Percentiles rank a stretch among this genome's conserved stretches.
Conservation (phyloP, 164 flowering plant genomes). For the Malania oleifera region DNA sequence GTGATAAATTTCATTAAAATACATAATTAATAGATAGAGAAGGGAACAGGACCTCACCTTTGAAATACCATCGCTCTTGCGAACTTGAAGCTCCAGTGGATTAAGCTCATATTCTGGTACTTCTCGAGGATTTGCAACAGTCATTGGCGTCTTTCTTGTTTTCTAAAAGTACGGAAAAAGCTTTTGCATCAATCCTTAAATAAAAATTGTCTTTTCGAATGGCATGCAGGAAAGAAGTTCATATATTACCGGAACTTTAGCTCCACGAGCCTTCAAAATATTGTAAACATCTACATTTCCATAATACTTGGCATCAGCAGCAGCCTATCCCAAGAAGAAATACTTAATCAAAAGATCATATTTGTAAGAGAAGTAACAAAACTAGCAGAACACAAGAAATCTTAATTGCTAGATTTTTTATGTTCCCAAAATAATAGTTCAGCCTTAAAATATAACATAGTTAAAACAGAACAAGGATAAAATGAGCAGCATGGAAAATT, state of each 20-base stretch:
- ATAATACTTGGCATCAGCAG: slow-evolving; percentile 94
- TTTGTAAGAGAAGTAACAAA: not conserved
- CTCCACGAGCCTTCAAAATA: slow-evolving; percentile 86
- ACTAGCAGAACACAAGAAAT: not conserved
- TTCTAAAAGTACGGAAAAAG: slow-evolving; percentile 41
- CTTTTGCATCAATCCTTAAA: not conserved
- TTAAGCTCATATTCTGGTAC: slow-evolving; percentile 98
- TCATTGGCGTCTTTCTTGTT: slow-evolving; percentile 87
- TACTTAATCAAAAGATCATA: slow-evolving; percentile 2
- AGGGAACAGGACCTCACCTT: slow-evolving; percentile 44
- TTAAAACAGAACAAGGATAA: not conserved
- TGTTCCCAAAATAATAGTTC: no score
- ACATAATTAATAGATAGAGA: not conserved
- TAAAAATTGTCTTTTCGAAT: not conserved
- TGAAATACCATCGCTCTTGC: slow-evolving; percentile 78
- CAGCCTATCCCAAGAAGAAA: slow-evolving; percentile 55
- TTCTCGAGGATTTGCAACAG: slow-evolving; percentile 84
- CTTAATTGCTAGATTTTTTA: no score
- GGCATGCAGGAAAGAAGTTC: not conserved
- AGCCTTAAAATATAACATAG: no score
- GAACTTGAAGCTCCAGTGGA: slow-evolving; percentile 86
- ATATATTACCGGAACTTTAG: slow-evolving; percentile 67
- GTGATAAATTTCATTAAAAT: not conserved
- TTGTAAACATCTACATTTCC: slow-evolving; percentile 79
- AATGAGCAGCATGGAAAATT: not conserved